These are phyloP conservation scores for Pterocarpus macrocarpus DNA, from an alignment of 306 rosid genomes.

Conservation along the genomic window DNA sequence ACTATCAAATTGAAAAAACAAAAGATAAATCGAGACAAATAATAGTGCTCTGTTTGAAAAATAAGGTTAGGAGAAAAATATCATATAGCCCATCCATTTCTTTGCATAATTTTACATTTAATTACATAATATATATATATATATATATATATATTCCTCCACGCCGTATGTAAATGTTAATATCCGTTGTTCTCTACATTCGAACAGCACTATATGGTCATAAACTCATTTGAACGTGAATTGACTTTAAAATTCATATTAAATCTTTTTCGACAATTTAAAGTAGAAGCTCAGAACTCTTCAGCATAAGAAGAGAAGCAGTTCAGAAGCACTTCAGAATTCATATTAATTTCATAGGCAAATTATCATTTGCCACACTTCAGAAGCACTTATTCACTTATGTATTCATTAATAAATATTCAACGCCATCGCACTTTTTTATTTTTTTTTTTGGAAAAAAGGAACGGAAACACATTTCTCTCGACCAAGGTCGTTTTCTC, in stretches of 20 bases:
- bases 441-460: background rate
- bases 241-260: too few species aligned
- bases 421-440: background rate
- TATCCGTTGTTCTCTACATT: too few species aligned
- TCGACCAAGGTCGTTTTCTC: background rate
- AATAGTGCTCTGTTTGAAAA: background rate
- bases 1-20: background rate
- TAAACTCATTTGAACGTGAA: too few species aligned
- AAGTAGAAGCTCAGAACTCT: too few species aligned
- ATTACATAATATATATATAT: background rate
- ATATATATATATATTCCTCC: too few species aligned
- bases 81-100: background rate
- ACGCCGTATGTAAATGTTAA: too few species aligned
- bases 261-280: too few species aligned
- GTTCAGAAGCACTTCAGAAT: background rate
- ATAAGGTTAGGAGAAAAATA: background rate
- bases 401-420: background rate
- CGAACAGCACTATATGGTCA: too few species aligned
- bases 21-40: background rate
- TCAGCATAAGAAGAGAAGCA: too few species aligned
- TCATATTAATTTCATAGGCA: background rate
- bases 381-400: background rate
- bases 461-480: slow-evolving; percentile 7
- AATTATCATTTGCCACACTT: background rate
- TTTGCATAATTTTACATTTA: background rate